Conservation (phyloP, 2,329 filamentous ascomycete species). For the Talaromyces verruculosus region DNA sequence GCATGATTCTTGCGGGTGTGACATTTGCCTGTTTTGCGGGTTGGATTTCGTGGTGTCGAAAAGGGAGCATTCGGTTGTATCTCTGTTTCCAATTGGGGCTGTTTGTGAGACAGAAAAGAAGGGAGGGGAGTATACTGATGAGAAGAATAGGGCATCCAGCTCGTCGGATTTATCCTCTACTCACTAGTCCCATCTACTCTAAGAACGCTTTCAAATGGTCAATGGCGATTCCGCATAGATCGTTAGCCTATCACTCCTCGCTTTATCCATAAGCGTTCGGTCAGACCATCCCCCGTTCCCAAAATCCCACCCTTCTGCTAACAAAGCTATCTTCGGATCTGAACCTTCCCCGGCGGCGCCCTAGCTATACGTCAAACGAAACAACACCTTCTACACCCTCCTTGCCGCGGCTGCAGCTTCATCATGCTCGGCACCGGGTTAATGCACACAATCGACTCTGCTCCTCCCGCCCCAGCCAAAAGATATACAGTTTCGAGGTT, state of each 20-base stretch:
- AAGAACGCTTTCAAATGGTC: no score
- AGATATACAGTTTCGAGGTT: neutral
- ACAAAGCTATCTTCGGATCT: neutral
- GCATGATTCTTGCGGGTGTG: neutral
- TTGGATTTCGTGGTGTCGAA: neutral
- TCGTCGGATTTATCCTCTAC: no score
- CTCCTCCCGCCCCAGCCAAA: neutral
- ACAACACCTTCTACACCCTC: conserved; percentile 4
- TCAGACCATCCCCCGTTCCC: neutral
- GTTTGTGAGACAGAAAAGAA: no score
- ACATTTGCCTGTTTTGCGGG: neutral
- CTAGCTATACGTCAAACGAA: neutral
- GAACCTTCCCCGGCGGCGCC: neutral
- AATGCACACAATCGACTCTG: neutral
- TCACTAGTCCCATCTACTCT: no score
- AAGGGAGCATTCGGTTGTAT: neutral
- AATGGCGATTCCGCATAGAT: no score
- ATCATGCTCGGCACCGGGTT: neutral
- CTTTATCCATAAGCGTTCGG: neutral
- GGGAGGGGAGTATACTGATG: no score
- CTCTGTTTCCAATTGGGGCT: neutral
- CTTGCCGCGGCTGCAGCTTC: neutral
- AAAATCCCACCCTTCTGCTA: no score
- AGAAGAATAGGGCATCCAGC: no score
- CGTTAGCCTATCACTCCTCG: neutral